phyloP scores from a whole-genome alignment of 331 rosid genomes.

The Prunus yedoensis region DNA sequence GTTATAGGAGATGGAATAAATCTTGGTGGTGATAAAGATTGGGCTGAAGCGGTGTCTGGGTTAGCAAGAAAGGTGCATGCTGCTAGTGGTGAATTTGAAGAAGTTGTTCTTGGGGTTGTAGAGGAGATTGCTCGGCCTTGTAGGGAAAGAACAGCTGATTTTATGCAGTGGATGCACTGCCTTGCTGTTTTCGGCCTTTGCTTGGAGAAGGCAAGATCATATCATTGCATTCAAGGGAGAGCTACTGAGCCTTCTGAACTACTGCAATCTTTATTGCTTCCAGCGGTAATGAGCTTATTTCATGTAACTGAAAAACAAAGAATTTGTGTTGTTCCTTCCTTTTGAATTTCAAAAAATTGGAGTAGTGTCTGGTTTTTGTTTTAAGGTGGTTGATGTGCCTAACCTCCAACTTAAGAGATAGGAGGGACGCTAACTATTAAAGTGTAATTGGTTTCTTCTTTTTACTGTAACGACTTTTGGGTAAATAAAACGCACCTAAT shows the following conservation, averaged over 20 bases:
- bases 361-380: neutral
- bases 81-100: conserved; percentile 83
- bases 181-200: conserved; percentile 76
- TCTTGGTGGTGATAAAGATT: conserved; percentile 90
- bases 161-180: conserved; percentile 87
- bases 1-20: conserved; percentile 89
- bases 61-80: conserved; percentile 83
- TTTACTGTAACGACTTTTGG: neutral
- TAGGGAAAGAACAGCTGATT: conserved; percentile 89
- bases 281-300: conserved; percentile 59
- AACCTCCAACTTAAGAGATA: neutral
- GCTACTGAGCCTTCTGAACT: conserved; percentile 60
- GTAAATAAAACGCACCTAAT: neutral
- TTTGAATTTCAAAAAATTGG: neutral
- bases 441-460: neutral
- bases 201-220: conserved; percentile 70
- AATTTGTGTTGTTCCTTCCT: neutral
- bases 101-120: conserved; percentile 60
- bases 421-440: neutral
- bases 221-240: conserved; percentile 56
- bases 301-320: neutral
- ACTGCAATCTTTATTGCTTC: conserved; percentile 76
- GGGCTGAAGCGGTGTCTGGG: conserved; percentile 79
- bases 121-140: conserved; percentile 84
- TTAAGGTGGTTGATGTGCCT: neutral